These are phyloP conservation scores for Helicocarpus griseus DNA, from an alignment of 2,329 filamentous ascomycete genomes.

Conservation along the genomic window DNA sequence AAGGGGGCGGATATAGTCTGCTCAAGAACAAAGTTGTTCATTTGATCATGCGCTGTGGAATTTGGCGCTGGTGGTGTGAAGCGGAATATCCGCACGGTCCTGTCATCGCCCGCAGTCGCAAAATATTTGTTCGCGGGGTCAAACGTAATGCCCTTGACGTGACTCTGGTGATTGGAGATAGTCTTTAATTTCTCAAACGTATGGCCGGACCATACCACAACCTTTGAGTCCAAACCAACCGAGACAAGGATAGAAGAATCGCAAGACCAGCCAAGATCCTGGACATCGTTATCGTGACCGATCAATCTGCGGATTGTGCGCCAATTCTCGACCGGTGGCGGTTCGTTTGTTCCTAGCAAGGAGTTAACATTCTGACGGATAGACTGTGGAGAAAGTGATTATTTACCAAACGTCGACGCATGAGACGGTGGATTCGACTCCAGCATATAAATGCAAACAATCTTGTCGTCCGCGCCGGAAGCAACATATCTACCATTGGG, in stretches of 20 bases:
- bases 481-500: conserved; percentile 91
- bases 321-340: conserved; percentile 94
- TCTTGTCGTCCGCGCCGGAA: conserved; percentile 95
- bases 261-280: conserved; percentile 93
- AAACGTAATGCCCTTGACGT: conserved; percentile 97
- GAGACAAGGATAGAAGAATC: conserved; percentile 95
- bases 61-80: conserved; percentile 88
- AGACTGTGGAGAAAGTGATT: background rate
- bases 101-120: conserved; percentile 92
- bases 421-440: conserved; percentile 71
- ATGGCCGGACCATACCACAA: conserved; percentile 95
- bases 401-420: conserved; percentile 67
- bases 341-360: conserved; percentile 63
- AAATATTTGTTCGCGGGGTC: conserved; percentile 99
- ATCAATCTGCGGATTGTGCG: conserved; percentile 87
- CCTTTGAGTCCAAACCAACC: conserved; percentile 92
- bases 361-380: conserved; percentile 9
- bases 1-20: conserved; percentile 85
- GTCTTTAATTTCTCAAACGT: conserved; percentile 98
- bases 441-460: conserved; percentile 92
- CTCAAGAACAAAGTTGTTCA: conserved; percentile 92
- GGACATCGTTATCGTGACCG: conserved; percentile 96
- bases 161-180: conserved; percentile 83
- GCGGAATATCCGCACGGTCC: conserved; percentile 91
- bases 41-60: conserved; percentile 86